Percentiles rank a stretch among this genome's conserved stretches.
Conservation (phyloP, 345 rosid species). For the Geranium brycei region DNA sequence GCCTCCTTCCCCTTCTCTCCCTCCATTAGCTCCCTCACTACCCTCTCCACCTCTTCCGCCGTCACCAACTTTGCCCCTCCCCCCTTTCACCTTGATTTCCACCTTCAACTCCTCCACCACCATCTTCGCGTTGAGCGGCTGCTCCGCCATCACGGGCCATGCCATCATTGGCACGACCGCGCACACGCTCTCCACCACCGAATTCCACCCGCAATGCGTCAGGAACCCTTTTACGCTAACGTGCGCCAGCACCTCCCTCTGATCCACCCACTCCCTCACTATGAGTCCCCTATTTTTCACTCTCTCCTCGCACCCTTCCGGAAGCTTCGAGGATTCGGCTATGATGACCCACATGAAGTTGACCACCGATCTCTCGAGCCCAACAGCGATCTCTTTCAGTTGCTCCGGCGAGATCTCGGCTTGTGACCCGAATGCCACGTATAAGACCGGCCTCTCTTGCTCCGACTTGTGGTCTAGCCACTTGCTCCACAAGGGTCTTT, state of each 20-base stretch:
- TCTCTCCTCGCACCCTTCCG: conserved; percentile 35
- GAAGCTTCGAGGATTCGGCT: conserved; percentile 24
- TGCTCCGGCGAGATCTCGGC: conserved; percentile 42
- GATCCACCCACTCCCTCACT: conserved; percentile 63
- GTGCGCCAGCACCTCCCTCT: conserved; percentile 45
- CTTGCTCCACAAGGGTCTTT: conserved; percentile 35
- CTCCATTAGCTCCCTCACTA: conserved; percentile 52
- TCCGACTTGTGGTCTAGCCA: conserved; percentile 40
- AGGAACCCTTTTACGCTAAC: conserved; percentile 44
- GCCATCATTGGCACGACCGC: conserved; percentile 64
- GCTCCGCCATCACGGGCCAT: conserved; percentile 64
- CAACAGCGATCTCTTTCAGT: conserved; percentile 38
- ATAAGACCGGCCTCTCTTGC: conserved; percentile 74
- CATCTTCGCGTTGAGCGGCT: conserved; percentile 36
- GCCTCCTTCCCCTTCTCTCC: conserved; percentile 37
- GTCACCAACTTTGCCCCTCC: conserved; percentile 10
- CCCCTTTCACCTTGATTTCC: conserved; percentile 47
- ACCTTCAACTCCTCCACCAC: conserved; percentile 49
- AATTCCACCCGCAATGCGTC: conserved; percentile 89
- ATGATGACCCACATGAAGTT: conserved; percentile 56
- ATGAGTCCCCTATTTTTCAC: conserved; percentile 39
- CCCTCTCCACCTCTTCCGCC: conserved; percentile 28
- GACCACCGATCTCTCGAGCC: conserved; percentile 43
- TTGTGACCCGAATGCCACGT: conserved; percentile 76
- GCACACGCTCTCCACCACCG: conserved; percentile 53